Conservation (phyloP, 2,329 filamentous ascomycete species). For the Fusarium nisikadoi region DNA sequence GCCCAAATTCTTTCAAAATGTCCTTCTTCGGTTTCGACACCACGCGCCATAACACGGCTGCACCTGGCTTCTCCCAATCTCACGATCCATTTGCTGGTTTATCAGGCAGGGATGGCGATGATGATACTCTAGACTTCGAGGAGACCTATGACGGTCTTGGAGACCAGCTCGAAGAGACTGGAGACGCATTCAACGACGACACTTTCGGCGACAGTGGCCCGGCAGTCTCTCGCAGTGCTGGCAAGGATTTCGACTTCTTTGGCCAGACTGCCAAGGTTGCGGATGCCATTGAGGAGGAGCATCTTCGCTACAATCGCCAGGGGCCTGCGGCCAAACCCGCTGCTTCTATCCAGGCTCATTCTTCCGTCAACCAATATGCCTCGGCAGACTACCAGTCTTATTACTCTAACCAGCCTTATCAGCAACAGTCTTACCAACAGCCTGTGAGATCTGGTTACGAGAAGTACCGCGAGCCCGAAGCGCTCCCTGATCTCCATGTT, state of each 20-base stretch:
- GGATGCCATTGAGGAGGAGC: slow-evolving; percentile 89
- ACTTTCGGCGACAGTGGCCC: slow-evolving; percentile 74
- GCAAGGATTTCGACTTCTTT: slow-evolving; percentile 97
- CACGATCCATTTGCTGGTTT: slow-evolving; percentile 91
- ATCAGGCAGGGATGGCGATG: slow-evolving; percentile 70
- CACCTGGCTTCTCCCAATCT: slow-evolving; percentile 83
- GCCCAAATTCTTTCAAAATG: slow-evolving; percentile 63
- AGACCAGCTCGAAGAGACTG: slow-evolving; percentile 88
- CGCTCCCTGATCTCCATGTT: slow-evolving; percentile 89
- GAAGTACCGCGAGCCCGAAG: slow-evolving; percentile 85
- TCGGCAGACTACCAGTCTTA: slow-evolving; percentile 50
- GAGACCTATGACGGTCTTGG: slow-evolving; percentile 97
- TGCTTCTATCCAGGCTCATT: slow-evolving; percentile 46
- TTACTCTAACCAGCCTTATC: slow-evolving; percentile 35
- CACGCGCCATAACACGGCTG: slow-evolving; percentile 72
- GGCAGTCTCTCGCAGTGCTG: slow-evolving; percentile 64
- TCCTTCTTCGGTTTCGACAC: slow-evolving; percentile 93
- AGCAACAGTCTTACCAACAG: slow-evolving; percentile 53
- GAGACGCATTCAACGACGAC: slow-evolving; percentile 96
- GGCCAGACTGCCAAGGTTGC: slow-evolving; percentile 90
- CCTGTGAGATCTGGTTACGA: slow-evolving; percentile 87
- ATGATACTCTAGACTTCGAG: slow-evolving; percentile 80
- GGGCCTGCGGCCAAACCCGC: slow-evolving; percentile 63
- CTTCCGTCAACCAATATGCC: slow-evolving; percentile 52
- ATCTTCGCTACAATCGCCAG: slow-evolving; percentile 83